Evolutionary conservation across 108 stramenopile species (phyloP).

Genomic region (Cyclotella atomus): DNA sequence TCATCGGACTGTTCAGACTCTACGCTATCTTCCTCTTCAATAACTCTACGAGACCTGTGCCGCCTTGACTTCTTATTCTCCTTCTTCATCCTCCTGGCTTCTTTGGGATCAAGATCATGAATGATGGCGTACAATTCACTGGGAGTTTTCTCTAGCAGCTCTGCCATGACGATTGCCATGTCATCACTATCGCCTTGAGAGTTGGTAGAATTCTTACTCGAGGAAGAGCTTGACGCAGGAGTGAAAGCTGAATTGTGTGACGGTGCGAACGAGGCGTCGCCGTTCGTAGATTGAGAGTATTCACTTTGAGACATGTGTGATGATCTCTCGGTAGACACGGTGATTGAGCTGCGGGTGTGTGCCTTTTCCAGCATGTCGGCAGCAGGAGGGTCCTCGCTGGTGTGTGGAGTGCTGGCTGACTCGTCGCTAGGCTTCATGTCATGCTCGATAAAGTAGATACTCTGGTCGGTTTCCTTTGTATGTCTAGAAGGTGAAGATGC

Average conservation of each 20-base stretch:
- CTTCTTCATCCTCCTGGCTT: background rate
- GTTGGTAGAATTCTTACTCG: background rate
- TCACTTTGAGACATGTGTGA: background rate
- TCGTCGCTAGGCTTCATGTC: background rate
- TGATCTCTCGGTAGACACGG: background rate
- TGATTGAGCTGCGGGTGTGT: background rate
- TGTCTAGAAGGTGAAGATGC: background rate
- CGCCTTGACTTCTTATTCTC: background rate
- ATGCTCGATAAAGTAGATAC: slow-evolving; percentile 1
- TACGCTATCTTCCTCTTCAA: background rate
- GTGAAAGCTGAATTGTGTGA: background rate
- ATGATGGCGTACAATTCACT: slow-evolving; percentile 16
- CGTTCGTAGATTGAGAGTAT: background rate
- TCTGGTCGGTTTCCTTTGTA: background rate
- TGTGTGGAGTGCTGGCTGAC: background rate
- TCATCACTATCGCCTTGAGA: background rate
- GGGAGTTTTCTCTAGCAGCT: slow-evolving; percentile 3
- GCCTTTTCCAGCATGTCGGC: too few species aligned
- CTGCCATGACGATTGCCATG: slow-evolving; percentile 3
- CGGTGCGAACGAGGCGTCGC: background rate
- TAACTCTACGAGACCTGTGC: background rate
- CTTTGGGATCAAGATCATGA: background rate
- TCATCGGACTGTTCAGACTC: background rate
- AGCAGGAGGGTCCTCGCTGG: too few species aligned
- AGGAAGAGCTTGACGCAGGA: background rate